Evolutionary conservation across 1,284 basidiomycete genomes (phyloP).

Genomic region (Malassezia restricta): DNA sequence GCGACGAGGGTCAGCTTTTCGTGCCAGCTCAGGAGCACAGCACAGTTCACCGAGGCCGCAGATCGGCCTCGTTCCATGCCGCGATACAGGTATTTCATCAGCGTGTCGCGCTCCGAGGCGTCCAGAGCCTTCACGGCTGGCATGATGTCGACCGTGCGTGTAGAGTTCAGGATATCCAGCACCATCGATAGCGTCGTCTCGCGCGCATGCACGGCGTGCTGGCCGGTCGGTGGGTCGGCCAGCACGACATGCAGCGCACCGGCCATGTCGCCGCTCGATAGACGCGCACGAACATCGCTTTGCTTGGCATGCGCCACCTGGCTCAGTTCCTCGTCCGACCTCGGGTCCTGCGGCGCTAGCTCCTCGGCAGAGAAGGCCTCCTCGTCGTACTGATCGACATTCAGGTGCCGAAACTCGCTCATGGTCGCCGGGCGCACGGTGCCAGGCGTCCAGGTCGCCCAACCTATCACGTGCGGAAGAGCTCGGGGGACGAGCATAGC

Average conservation of each 20-base stretch:
- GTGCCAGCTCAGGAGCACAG: conserved; percentile 84
- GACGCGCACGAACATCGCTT: conserved; percentile 58
- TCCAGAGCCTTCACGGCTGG: conserved; percentile 62
- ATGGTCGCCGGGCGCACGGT: conserved; percentile 7
- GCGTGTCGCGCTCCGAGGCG: conserved; percentile 70
- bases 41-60: conserved; percentile 46
- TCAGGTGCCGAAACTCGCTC: conserved; percentile 68
- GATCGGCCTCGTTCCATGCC: conserved; percentile 60
- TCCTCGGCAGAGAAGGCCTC: conserved; percentile 66
- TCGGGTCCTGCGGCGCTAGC: conserved; percentile 73
- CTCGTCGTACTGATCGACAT: conserved; percentile 86
- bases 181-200: conserved; percentile 63
- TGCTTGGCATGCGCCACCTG: conserved; percentile 66
- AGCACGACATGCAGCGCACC: conserved; percentile 31
- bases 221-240: conserved; percentile 33
- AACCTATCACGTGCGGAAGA: neutral
- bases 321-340: conserved; percentile 62
- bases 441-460: neutral
- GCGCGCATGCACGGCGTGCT: conserved; percentile 27
- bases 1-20: conserved; percentile 94
- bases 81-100: conserved; percentile 99
- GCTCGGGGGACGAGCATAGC: neutral
- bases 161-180: conserved; percentile 87
- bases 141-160: conserved; percentile 77
- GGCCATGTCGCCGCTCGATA: conserved; percentile 33